phyloP scores from a whole-genome alignment of 768 basidiomycete genomes.

The Gloeopeniophorella convolvens region DNA sequence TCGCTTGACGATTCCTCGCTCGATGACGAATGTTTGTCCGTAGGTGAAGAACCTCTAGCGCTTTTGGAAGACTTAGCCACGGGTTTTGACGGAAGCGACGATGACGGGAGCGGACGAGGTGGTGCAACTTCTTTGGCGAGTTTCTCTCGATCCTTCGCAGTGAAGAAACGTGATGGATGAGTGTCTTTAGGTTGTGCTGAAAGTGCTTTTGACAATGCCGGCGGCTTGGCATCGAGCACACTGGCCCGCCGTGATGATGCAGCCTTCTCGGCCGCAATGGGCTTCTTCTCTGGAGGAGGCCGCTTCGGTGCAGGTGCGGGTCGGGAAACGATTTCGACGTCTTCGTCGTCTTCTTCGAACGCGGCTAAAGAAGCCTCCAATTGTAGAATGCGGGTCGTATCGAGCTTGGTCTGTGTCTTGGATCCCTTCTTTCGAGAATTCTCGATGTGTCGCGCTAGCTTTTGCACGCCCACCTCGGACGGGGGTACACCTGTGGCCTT shows the following conservation, averaged over 20 bases:
- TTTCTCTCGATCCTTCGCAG: constrained; percentile 31
- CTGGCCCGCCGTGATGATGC: background rate
- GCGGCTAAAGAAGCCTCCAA: constrained; percentile 60
- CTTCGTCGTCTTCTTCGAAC: constrained; percentile 59
- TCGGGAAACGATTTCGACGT: constrained; percentile 48
- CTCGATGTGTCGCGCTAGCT: constrained; percentile 60
- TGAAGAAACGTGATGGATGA: constrained; percentile 21
- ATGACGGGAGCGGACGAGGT: constrained; percentile 34
- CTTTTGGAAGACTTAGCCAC: constrained; percentile 14
- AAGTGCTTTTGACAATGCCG: background rate
- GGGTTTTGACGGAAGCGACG: constrained; percentile 27
- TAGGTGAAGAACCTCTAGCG: background rate
- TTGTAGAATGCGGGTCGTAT: constrained; percentile 51
- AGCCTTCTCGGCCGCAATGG: background rate
- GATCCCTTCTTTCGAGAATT: constrained; percentile 47
- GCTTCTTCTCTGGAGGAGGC: background rate
- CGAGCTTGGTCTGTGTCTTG: constrained; percentile 46
- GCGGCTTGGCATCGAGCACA: background rate
- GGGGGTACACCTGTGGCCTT: constrained; percentile 53
- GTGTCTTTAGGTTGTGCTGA: constrained; percentile 9
- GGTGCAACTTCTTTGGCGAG: constrained; percentile 31
- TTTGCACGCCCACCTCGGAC: constrained; percentile 47
- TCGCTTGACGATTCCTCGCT: constrained; percentile 41
- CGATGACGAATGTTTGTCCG: constrained; percentile 6
- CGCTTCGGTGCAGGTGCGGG: constrained; percentile 19